These are phyloP conservation scores for Pseudopithomyces chartarum DNA, from an alignment of 2,329 filamentous ascomycete species.

Conservation along the genomic window DNA sequence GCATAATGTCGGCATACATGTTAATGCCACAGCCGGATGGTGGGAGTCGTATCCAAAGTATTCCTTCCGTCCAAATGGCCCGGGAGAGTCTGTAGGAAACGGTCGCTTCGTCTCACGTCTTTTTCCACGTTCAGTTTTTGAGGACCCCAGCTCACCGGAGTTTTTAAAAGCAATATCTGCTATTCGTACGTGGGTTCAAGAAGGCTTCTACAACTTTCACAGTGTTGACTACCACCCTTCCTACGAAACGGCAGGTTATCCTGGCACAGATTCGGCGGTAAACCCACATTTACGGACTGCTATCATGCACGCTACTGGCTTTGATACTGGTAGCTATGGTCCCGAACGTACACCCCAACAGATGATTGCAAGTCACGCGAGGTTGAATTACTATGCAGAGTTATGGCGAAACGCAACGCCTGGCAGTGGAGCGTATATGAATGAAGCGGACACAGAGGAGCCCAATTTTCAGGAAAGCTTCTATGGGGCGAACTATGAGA, in stretches of 20 bases:
- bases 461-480: constrained; percentile 32
- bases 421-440: constrained; percentile 41
- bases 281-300: constrained; percentile 28
- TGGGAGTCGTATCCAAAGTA: constrained; percentile 25
- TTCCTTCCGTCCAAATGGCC: constrained; percentile 21
- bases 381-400: constrained; percentile 27
- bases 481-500: constrained; percentile 32
- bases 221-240: constrained; percentile 34
- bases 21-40: constrained; percentile 22
- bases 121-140: constrained; percentile 37
- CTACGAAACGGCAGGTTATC: constrained; percentile 27
- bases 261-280: constrained; percentile 26
- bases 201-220: constrained; percentile 33
- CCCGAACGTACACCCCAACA: constrained; percentile 22
- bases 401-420: constrained; percentile 30
- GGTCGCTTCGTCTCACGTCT: constrained; percentile 35
- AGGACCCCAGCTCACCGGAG: constrained; percentile 16
- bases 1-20: constrained; percentile 19
- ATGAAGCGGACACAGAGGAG: constrained; percentile 37
- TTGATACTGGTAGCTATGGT: constrained; percentile 25
- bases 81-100: constrained; percentile 21
- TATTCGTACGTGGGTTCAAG: constrained; percentile 30
- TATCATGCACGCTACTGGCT: constrained; percentile 34
- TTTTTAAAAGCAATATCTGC: constrained; percentile 25
- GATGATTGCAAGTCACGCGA: constrained; percentile 25